Evolutionary conservation across 768 basidiomycete genomes (phyloP).

Genomic region (Neoboletus subvelutipes): DNA sequence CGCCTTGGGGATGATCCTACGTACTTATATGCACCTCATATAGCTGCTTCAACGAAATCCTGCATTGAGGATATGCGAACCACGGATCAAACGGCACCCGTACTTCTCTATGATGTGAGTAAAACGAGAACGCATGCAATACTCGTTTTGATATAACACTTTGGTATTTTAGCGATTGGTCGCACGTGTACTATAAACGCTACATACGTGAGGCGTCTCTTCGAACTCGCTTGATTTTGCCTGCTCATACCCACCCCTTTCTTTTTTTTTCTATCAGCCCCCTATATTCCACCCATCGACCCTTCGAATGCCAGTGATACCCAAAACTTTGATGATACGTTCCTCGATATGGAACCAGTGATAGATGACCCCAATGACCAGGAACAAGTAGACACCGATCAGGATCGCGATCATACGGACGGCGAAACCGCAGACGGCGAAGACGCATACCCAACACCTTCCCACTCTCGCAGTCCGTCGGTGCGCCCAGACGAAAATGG

Average conservation of each 20-base stretch:
- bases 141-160: conserved; percentile 14
- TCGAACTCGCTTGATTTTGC: conserved; percentile 3
- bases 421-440: conserved; percentile 72
- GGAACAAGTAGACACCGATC: conserved; percentile 64
- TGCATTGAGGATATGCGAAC: conserved; percentile 85
- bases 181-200: conserved; percentile 90
- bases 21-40: conserved; percentile 12
- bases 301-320: conserved; percentile 92
- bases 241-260: conserved; percentile 16
- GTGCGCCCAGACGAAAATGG: conserved; percentile 47
- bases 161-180: conserved; percentile 70
- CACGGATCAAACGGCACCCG: conserved; percentile 89
- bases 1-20: background rate
- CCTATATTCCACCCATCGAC: conserved; percentile 91
- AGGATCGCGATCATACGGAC: conserved; percentile 66
- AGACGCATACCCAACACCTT: conserved; percentile 75
- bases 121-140: conserved; percentile 1
- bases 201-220: conserved; percentile 72
- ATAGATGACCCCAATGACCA: conserved; percentile 74
- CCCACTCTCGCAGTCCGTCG: conserved; percentile 76
- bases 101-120: conserved; percentile 94
- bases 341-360: conserved; percentile 93
- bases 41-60: conserved; percentile 94
- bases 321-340: conserved; percentile 96
- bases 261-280: conserved; percentile 49